Conservation (phyloP, 73 alveolate species). For the Uronychia setigera region DNA sequence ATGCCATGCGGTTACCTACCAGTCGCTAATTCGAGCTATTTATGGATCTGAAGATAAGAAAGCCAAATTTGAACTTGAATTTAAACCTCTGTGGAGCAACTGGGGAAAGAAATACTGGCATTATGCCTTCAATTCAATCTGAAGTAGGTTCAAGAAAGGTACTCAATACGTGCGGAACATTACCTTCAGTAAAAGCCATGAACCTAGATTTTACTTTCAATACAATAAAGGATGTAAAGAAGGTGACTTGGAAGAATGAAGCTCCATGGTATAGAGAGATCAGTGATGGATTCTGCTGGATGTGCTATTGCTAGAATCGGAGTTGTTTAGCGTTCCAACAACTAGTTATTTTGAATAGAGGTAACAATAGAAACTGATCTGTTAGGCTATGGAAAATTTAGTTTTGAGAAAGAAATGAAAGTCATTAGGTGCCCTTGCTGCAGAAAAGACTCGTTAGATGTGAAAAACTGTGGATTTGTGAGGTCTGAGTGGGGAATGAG, state of each 20-base stretch:
- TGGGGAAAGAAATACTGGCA: neutral
- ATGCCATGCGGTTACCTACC: neutral
- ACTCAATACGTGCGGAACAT: no score
- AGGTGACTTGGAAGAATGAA: conserved; percentile 44
- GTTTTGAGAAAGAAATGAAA: conserved; percentile 29
- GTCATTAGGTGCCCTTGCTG: conserved; percentile 50
- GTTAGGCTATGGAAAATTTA: conserved; percentile 25
- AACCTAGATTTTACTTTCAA: conserved; percentile 46
- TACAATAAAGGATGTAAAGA: conserved; percentile 29
- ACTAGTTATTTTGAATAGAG: conserved; percentile 54
- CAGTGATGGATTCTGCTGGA: conserved; percentile 64
- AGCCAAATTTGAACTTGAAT: neutral
- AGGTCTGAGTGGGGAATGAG: conserved; percentile 59
- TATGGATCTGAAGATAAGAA: neutral
- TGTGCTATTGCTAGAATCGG: conserved; percentile 51
- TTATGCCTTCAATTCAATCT: no score
- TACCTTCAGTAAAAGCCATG: no score
- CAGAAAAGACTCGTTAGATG: conserved; percentile 17
- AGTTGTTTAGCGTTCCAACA: conserved; percentile 33
- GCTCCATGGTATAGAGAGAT: conserved; percentile 71
- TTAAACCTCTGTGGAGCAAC: neutral
- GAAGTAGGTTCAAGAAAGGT: neutral
- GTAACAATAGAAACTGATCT: conserved; percentile 4
- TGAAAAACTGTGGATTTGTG: conserved; percentile 62
- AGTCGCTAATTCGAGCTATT: neutral